phyloP scores from a whole-genome alignment of 805 yeast species.

The Spathaspora girioi region DNA sequence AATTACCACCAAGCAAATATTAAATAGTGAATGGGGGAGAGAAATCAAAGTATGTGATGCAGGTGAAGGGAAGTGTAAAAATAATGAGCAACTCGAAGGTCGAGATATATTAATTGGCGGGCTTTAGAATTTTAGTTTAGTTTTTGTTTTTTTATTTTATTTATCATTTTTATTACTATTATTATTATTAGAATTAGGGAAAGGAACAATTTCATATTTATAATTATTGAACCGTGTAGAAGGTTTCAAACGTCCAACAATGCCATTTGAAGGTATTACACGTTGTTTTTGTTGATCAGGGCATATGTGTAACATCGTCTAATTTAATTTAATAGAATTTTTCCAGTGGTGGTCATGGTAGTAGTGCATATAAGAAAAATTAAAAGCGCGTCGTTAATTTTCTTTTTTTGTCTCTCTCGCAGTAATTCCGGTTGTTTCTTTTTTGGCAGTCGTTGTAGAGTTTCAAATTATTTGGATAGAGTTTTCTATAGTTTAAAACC shows the following conservation, averaged over 20 bases:
- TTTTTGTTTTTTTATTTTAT: neutral
- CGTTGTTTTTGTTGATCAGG: neutral
- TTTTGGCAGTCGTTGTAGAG: neutral
- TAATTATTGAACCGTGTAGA: too few relatives aligned
- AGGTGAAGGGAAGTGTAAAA: slow-evolving; percentile 39
- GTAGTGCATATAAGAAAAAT: neutral
- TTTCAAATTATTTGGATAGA: too few relatives aligned
- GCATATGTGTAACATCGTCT: neutral
- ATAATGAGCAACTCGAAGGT: neutral
- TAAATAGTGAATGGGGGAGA: slow-evolving; percentile 95
- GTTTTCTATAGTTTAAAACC: too few relatives aligned
- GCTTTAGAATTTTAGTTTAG: neutral
- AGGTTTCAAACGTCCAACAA: too few relatives aligned
- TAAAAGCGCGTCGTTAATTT: neutral
- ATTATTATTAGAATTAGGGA: neutral
- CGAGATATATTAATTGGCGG: neutral
- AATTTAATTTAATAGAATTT: too few relatives aligned
- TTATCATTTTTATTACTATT: neutral
- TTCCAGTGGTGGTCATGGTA: neutral
- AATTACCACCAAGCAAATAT: slow-evolving; percentile 80
- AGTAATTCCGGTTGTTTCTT: neutral
- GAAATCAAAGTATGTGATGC: slow-evolving; percentile 78
- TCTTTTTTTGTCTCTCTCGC: neutral
- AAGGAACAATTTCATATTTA: neutral
- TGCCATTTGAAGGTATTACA: too few relatives aligned